These are phyloP conservation scores for Sporisorium exsertum DNA, from an alignment of 1,284 basidiomycete genomes.

Conservation along the genomic window DNA sequence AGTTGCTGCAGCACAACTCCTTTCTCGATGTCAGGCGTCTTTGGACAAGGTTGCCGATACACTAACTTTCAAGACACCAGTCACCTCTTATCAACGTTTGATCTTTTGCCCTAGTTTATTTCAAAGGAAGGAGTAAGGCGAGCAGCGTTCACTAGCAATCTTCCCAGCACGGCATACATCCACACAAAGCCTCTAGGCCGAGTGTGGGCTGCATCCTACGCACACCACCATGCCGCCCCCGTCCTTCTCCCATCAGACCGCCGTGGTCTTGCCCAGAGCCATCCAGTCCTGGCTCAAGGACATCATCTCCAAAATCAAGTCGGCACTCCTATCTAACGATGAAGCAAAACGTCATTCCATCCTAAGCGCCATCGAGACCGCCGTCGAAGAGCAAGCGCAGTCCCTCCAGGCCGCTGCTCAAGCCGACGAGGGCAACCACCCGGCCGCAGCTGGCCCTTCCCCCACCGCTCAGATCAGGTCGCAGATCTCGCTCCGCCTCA, in stretches of 20 bases:
- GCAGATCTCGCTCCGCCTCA: conserved; percentile 50
- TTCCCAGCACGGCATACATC: background rate
- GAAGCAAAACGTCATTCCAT: conserved; percentile 33
- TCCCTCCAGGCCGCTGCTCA: conserved; percentile 28
- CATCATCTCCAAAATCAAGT: conserved; percentile 32
- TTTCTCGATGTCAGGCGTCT: conserved; percentile 48
- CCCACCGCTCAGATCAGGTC: conserved; percentile 45
- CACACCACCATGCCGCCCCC: conserved; percentile 39
- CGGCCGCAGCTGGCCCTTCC: conserved; percentile 33
- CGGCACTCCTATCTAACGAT: conserved; percentile 25
- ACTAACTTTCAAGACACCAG: conserved; percentile 51
- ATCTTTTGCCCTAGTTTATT: background rate
- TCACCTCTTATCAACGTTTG: conserved; percentile 7
- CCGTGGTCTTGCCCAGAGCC: conserved; percentile 35
- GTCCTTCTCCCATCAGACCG: conserved; percentile 48
- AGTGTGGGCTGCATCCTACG: background rate
- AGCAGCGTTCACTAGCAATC: too few species aligned
- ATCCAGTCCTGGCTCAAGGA: conserved; percentile 52
- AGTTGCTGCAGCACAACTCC: conserved; percentile 12
- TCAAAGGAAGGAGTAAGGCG: background rate
- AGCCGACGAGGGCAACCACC: conserved; percentile 40
- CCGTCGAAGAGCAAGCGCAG: conserved; percentile 31
- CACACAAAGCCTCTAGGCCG: background rate
- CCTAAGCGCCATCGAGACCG: conserved; percentile 29
- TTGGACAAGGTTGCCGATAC: conserved; percentile 53